Evolutionary conservation across 2,329 filamentous ascomycete species (phyloP).

Genomic region (Colletotrichum sp.): DNA sequence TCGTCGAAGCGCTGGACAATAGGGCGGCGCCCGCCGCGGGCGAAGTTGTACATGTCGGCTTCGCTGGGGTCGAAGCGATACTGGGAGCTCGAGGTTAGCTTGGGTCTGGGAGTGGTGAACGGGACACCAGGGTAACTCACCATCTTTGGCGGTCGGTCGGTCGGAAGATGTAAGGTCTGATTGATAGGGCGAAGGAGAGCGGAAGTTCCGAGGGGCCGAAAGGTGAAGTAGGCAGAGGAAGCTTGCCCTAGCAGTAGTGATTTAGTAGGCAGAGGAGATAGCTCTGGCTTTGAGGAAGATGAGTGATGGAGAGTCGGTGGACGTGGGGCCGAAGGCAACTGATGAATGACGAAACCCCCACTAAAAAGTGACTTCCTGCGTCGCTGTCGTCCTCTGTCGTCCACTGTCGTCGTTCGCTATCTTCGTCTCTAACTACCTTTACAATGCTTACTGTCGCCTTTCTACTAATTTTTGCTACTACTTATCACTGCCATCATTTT

Average conservation of each 20-base stretch:
- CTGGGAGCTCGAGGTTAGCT: conserved; percentile 8
- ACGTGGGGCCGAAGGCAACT: conserved; percentile 24
- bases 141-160: conserved; percentile 23
- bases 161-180: not conserved
- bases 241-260: not conserved
- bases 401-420: not conserved
- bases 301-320: not conserved
- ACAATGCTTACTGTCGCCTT: not conserved
- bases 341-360: conserved; percentile 23
- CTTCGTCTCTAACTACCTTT: not conserved
- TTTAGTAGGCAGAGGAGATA: not conserved
- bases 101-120: not conserved
- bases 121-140: conserved; percentile 14
- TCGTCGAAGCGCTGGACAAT: conserved; percentile 87
- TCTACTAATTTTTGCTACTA: not conserved
- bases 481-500: not conserved
- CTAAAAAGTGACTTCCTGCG: not conserved
- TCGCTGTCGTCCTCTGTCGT: not conserved
- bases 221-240: not conserved
- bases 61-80: conserved; percentile 23
- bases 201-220: not conserved
- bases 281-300: conserved; percentile 1
- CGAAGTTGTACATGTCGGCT: conserved; percentile 24
- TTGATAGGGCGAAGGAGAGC: not conserved
- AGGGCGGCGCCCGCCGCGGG: conserved; percentile 49